Evolutionary conservation across 2,329 filamentous ascomycete species (phyloP), one percentile per base, ranked within the genome.

Genomic region (Trematosphaeria pertusa): DNA sequence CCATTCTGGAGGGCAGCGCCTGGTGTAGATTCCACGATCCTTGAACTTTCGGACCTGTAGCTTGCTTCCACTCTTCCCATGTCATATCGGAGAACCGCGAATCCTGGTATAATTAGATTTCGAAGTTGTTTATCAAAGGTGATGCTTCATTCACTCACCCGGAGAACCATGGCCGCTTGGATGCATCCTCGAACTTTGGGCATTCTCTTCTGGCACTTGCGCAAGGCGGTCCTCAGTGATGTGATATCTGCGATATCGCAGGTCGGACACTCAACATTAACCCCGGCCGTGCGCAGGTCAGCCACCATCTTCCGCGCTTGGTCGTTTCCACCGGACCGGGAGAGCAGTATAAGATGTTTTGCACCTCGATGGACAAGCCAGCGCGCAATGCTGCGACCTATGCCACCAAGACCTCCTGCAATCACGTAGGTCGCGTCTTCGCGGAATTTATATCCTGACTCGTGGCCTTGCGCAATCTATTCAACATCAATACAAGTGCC

Each of bases 391-490:
- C 52, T 53, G 17, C 58, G 47, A 9, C 64, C 63, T 14, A 67
- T 43, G 3, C 62, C 62, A 11, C 63, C 62, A 2, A 59, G 52
- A 5, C 57, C 63, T 5, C 62, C 63, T 24, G 55, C 52, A 5
- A 67, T 20, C 0, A 67, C 11, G 30, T 64, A 67, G n/a, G 54
- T 52, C 1, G 54, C 52, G 5, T 63, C 42, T 12, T 22, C 17
- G 15, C 45, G 18, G 35, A 61, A 55, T 15, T 20, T 22, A 39
- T 45, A n/a, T 34, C n/a, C n/a, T n/a, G n/a, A 36, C 2, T 14
- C 34, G 7, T 41, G 20, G 4, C 34, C 38, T 10, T 43, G 34
- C 12, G 38, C 46, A 43, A 55, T 33, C 10, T 43, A 15, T 38
- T 22, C 7, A 38, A 14, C n/a, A n/a, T n/a, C 4, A 38, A 9